Evolutionary conservation across 306 rosid genomes (phyloP), one percentile per base, ranked within the genome.

Genomic region (Acacia acuminata): DNA sequence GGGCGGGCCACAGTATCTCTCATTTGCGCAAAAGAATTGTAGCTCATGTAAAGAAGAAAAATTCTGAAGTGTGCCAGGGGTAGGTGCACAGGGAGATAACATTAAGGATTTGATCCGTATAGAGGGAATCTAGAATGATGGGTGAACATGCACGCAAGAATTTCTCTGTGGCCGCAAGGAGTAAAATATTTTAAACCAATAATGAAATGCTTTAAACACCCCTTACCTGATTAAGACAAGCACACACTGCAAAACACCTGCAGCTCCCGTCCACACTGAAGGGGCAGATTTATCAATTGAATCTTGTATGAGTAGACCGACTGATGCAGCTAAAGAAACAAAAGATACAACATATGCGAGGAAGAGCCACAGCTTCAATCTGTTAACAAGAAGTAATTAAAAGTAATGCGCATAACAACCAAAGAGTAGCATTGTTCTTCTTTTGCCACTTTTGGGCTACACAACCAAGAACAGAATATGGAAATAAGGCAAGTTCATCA

Each of bases 351-450:
- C 98, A 86, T 96, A 96, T 0, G 99, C 99, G 19, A 96, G 83
- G 92, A 96, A 96, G 84, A 96, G 97, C 99, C 99, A 96, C 66
- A 96, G 93, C 98, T 96, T 96, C 90, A 94, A 83, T 69, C 99
- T 95, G 93, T 88, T 61, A 77, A 82, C 71, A 81, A 76, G 56
- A 56, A 66, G 66, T 42, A 75, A 77, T 85, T 27, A 84, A 81
- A 84, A 82, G 71, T 60, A 34, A 75, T 79, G 60, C 67, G 51
- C 71, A 55, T 81, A 40, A 56, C 71, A 82, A 55, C 40, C 81
- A 69, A 65, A 79, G 55, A 67, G 68, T 56, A 66, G 73, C 53
- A 34, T 61, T 81, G 78, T 17, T 79, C 22, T 79, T 72, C 53
- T 12, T 27, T 24, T 14, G 74, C 53, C 75, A 74, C 10, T 36